Conservation (phyloP, 2,329 filamentous ascomycete species). For the Fusarium sp. region DNA sequence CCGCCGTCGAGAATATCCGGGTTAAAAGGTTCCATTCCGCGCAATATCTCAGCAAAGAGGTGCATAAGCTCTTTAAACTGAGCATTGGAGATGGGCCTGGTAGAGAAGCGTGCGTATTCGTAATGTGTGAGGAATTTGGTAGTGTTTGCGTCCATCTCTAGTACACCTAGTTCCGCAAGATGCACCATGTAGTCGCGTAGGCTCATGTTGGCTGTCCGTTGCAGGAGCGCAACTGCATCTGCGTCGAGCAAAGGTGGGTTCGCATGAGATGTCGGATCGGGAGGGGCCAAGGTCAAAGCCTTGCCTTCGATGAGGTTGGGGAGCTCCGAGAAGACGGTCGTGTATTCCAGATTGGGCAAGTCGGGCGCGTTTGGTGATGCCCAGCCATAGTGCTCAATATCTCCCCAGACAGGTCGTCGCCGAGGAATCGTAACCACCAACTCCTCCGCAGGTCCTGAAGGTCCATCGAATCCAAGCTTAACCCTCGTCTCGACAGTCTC, state of each 20-base stretch:
- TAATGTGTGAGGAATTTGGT: conserved; percentile 80
- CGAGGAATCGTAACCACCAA: conserved; percentile 62
- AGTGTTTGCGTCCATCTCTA: conserved; percentile 58
- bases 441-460: conserved; percentile 52
- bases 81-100: conserved; percentile 72
- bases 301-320: conserved; percentile 93
- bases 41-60: conserved; percentile 83
- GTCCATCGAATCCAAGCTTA: conserved; percentile 49
- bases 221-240: conserved; percentile 77
- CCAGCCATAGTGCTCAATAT: conserved; percentile 91
- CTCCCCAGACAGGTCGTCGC: conserved; percentile 76
- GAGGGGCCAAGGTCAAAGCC: conserved; percentile 85
- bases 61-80: conserved; percentile 86
- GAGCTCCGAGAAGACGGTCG: conserved; percentile 83
- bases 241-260: conserved; percentile 68
- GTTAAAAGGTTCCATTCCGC: conserved; percentile 77
- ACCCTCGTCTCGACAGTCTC: conserved; percentile 34
- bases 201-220: conserved; percentile 77
- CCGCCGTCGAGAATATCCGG: conserved; percentile 60
- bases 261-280: conserved; percentile 55
- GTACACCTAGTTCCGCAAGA: conserved; percentile 74
- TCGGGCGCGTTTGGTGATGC: conserved; percentile 81
- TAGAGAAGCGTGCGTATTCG: conserved; percentile 87
- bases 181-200: conserved; percentile 83
- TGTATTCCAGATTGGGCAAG: conserved; percentile 85